These are phyloP conservation scores for Rhizophagus clarus DNA, from an alignment of 192 early-diverging fungal species.

Conservation along the genomic window DNA sequence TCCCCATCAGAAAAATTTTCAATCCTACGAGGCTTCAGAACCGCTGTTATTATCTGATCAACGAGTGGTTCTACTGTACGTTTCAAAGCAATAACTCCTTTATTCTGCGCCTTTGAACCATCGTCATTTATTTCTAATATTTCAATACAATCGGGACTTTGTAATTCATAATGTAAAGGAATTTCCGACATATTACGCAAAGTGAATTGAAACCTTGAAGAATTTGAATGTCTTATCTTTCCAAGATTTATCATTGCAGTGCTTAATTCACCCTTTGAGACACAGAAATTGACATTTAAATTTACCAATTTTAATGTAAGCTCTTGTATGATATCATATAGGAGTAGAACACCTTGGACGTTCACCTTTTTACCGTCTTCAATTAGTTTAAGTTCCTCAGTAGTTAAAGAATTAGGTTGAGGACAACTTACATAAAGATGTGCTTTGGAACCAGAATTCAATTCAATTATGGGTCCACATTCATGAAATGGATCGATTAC, in stretches of 20 bases:
- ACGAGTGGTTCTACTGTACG: constrained; percentile 36
- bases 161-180: constrained; percentile 59
- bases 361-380: constrained; percentile 56
- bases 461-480: constrained; percentile 46
- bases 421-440: constrained; percentile 57
- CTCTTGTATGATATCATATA: constrained; percentile 56
- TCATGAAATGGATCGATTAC: constrained; percentile 32
- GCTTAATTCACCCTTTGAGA: constrained; percentile 59
- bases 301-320: constrained; percentile 61
- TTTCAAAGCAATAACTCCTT: constrained; percentile 25
- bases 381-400: constrained; percentile 41
- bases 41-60: constrained; percentile 52
- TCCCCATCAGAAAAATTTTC: constrained; percentile 52
- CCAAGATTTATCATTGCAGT: constrained; percentile 66
- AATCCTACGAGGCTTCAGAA: constrained; percentile 66
- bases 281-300: constrained; percentile 60
- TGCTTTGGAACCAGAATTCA: constrained; percentile 51
- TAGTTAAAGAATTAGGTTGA: constrained; percentile 42
- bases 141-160: constrained; percentile 51
- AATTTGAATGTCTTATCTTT: constrained; percentile 76
- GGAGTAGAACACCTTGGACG: constrained; percentile 58
- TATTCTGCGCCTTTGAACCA: background rate
- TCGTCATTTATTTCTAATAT: constrained; percentile 31
- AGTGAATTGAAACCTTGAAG: constrained; percentile 63
- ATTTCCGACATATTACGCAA: constrained; percentile 68